Conservation (phyloP, 306 rosid species). For the Casuarina cunninghamiana region DNA sequence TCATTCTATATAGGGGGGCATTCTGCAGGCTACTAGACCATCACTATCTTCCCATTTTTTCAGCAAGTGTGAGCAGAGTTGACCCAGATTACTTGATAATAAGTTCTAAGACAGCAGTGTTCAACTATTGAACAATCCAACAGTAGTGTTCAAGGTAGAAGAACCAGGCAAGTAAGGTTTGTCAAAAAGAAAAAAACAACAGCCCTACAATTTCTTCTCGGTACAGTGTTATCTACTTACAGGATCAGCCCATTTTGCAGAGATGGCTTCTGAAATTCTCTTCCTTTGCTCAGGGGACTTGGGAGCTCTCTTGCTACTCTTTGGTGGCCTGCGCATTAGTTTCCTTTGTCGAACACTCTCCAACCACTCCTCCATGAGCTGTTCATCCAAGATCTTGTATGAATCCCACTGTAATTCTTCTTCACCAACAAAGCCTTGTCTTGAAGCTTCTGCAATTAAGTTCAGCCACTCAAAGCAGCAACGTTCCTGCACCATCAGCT, state of each 20-base stretch:
- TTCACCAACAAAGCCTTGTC: conserved; percentile 65
- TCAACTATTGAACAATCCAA: not conserved
- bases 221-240: conserved; percentile 49
- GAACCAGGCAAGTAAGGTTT: conserved; percentile 8
- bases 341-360: conserved; percentile 63
- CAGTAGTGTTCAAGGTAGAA: conserved; percentile 5
- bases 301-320: conserved; percentile 70
- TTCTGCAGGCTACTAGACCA: no score
- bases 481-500: conserved; percentile 57
- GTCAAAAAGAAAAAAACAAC: conserved; percentile 8
- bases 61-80: not conserved
- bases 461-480: conserved; percentile 83
- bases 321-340: conserved; percentile 35
- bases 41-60: not conserved
- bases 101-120: not conserved
- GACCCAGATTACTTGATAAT: not conserved
- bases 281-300: conserved; percentile 85
- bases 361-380: conserved; percentile 67
- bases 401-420: conserved; percentile 85
- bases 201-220: conserved; percentile 25
- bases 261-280: conserved; percentile 85
- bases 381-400: conserved; percentile 51
- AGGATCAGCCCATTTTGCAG: conserved; percentile 91
- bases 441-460: conserved; percentile 80
- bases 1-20: no score